Evolutionary conservation across 257 asterid species (phyloP).

Genomic region (Datura wrightii): DNA sequence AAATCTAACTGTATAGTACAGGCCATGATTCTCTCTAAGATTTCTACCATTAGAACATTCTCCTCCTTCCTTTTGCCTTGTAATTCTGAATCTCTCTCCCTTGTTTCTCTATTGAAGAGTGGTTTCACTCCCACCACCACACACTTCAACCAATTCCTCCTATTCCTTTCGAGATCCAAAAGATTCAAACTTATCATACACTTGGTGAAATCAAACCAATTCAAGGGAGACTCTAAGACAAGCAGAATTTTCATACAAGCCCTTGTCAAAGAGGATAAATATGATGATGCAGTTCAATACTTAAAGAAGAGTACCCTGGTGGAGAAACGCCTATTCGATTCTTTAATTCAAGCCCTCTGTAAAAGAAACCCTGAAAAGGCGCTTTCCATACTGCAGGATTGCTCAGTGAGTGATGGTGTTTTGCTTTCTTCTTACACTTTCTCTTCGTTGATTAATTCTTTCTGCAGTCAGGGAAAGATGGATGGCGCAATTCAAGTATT

Average conservation of each 20-base stretch:
- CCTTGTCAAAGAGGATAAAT: constrained; percentile 52
- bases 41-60: too few relatives aligned
- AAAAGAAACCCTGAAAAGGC: constrained; percentile 63
- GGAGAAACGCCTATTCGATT: constrained; percentile 49
- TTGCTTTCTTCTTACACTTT: constrained; percentile 74
- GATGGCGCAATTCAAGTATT: constrained; percentile 68
- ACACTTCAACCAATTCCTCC: constrained; percentile 63
- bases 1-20: too few relatives aligned
- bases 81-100: constrained; percentile 41
- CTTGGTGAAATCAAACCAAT: constrained; percentile 51
- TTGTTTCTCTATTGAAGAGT: constrained; percentile 57
- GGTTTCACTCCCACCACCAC: constrained; percentile 66
- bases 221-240: constrained; percentile 50
- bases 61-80: too few relatives aligned
- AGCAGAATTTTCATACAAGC: constrained; percentile 53
- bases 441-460: constrained; percentile 52
- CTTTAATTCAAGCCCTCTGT: constrained; percentile 64
- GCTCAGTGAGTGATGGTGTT: constrained; percentile 40
- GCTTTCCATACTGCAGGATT: constrained; percentile 50
- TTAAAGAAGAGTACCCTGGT: constrained; percentile 40
- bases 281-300: constrained; percentile 60
- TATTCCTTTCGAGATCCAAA: constrained; percentile 49
- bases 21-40: too few relatives aligned
- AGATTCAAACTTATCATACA: constrained; percentile 56
- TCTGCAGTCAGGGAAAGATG: constrained; percentile 62